Evolutionary conservation across 1,139 yeast species (phyloP).

Genomic region (Eremothecium sinecaudum): DNA sequence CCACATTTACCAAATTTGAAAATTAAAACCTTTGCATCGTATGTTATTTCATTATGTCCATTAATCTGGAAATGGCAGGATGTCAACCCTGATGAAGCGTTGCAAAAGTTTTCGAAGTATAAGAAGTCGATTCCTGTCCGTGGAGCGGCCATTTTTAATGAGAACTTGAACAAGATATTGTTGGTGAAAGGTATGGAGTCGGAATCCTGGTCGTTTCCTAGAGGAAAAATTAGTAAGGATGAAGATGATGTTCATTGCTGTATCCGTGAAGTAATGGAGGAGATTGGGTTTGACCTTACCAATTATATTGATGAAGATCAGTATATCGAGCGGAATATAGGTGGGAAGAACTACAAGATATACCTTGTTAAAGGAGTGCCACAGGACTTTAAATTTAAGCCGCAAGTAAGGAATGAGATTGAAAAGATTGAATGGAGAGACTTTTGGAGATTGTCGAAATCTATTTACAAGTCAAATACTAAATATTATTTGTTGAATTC

Average conservation of each 20-base stretch:
- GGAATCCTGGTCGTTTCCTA: constrained; percentile 89
- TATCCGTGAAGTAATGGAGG: constrained; percentile 87
- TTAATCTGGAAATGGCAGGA: constrained; percentile 71
- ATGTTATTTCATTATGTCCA: constrained; percentile 71
- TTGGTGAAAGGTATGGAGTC: constrained; percentile 83
- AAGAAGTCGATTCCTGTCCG: constrained; percentile 90
- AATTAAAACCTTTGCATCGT: constrained; percentile 69
- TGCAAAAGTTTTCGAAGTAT: constrained; percentile 69
- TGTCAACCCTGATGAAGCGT: constrained; percentile 52
- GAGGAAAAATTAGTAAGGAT: constrained; percentile 92
- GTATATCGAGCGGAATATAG: constrained; percentile 69
- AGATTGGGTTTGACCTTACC: constrained; percentile 83
- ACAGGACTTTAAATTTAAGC: constrained; percentile 61
- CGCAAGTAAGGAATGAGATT: constrained; percentile 82
- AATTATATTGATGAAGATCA: constrained; percentile 59
- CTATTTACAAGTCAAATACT: constrained; percentile 32
- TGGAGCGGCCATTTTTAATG: constrained; percentile 84
- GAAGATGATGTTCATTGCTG: constrained; percentile 91
- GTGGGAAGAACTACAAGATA: constrained; percentile 79
- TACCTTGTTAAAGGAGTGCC: constrained; percentile 74
- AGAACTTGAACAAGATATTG: constrained; percentile 57
- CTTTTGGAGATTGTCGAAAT: constrained; percentile 34
- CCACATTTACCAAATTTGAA: constrained; percentile 71
- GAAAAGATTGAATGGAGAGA: constrained; percentile 58
- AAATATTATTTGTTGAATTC: constrained; percentile 50